Evolutionary conservation across 768 basidiomycete genomes (phyloP), one percentile per base, ranked within the genome.

Genomic region (Cyclocybe cylindracea): DNA sequence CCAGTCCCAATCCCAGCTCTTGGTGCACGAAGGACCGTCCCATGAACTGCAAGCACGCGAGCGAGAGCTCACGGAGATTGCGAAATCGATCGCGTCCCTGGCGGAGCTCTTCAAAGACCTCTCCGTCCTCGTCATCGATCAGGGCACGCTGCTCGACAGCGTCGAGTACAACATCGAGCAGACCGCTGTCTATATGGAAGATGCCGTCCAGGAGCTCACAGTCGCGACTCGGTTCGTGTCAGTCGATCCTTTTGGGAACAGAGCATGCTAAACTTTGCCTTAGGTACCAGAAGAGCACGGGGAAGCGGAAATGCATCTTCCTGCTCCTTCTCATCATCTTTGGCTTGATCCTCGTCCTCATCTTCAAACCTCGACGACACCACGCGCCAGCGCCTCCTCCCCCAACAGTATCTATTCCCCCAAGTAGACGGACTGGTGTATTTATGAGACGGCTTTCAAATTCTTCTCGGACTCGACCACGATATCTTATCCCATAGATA

Each of bases 161-260:
- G 82, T 98, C 50, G 97, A 99, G 70, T 99, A 93, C 72, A 99
- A 99, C 66, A 90, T 99, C 46, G 94, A 98, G 68, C 87, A 91
- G 68, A 91, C 95, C 4, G 88, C 88, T 13, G 81, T 82, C 32
- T 84, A 92, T 46, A 79, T 95, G 66, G 70, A 85, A 49, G 90
- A 91, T 40, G 93, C 94, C 16, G 94, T 89, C 35, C 82, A 84
- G 61, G 94, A 97, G 59, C 76, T 99, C 44, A 75, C 87, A 50
- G 76, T 83, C 10, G 97, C 97, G 4, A 90, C 89, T 48, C 77
- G 78, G 93, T 93, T 64, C 53, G 86, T 74, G 31, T 35, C 34
- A 9, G 36, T 50, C 45, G 53, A 18, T 29, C 29, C 42, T 40
- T 53, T 47, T 46, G 44, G 41, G 18, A 36, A 56, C 36, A 24